These are phyloP conservation scores for Sideroxylon spinosum DNA, from an alignment of 179 eudicot species.

Conservation along the genomic window DNA sequence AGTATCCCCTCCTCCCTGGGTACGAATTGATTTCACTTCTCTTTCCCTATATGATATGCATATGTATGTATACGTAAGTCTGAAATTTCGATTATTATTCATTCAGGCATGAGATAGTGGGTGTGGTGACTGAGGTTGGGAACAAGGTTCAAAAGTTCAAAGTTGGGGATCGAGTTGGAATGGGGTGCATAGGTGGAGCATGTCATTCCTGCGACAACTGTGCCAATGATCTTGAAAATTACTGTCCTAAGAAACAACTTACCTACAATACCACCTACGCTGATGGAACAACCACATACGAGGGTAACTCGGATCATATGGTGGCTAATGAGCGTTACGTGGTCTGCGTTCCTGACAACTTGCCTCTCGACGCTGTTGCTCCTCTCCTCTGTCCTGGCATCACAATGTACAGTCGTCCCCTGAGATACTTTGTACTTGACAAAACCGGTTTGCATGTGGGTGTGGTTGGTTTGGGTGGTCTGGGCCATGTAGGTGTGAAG, in stretches of 20 bases:
- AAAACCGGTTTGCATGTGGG: constrained; percentile 9
- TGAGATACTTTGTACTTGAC: not conserved
- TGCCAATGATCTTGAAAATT: not conserved
- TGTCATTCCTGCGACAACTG: constrained; percentile 4
- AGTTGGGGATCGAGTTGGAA: constrained; percentile 11
- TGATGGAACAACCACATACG: not conserved
- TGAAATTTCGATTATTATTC: not conserved
- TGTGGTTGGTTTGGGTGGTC: constrained; percentile 8
- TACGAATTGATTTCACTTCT: not conserved
- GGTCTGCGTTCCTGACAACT: not conserved
- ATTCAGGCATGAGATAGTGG: constrained; percentile 15
- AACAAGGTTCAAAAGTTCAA: constrained; percentile 11
- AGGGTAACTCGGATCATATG: not conserved
- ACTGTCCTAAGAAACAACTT: not conserved
- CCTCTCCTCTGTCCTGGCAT: constrained; percentile 14
- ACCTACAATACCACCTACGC: not conserved
- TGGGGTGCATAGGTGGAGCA: constrained; percentile 17
- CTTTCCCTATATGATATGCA: not conserved
- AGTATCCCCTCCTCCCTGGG: constrained; percentile 14
- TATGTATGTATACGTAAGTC: not conserved
- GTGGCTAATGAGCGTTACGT: not conserved
- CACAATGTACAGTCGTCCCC: constrained; percentile 11
- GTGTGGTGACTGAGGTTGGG: constrained; percentile 16
- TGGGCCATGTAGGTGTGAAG: not conserved
- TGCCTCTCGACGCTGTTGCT: constrained; percentile 9